Evolutionary conservation across 371 early-diverging fungal species (phyloP), one percentile per base, ranked within the genome.

Genomic region (Mortierella sp.): DNA sequence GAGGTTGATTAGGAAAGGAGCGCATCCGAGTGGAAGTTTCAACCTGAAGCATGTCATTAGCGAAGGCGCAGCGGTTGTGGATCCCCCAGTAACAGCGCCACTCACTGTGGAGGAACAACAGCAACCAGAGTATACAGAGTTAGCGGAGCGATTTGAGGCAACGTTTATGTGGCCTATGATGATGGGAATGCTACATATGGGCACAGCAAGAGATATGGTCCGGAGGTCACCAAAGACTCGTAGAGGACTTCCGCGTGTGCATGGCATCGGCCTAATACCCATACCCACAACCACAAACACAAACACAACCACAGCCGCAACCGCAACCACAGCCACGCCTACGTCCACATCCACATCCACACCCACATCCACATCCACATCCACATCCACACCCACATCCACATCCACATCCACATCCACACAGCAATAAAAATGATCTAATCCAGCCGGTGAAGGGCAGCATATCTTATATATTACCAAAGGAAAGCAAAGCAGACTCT

Each of bases 121-220:
- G n/a, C 40, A 30, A 6, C 75, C 73, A 20, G 81, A 81, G 64
- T 75, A 66, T 43, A 52, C 22, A 5, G 81, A 81, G 49, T 55
- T 81, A 51, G 68, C 66, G 26, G 81, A 72, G 22, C 68, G 81
- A 59, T 75, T 81, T 32, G 81, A 81, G 54, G 35, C 81, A 14
- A 62, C 66, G 49, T 81, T 81, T 43, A 58, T 70, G 70, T 81
- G 81, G 81, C 81, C 81, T 12, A 72, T 75, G 70, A 58, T 80
- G 60, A 51, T 66, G 62, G 81, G 81, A 0, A 81, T 81, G 81
- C 32, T 81, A 37, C 43, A 81, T 58, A 72, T 75, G 72, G 72
- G 37, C 2, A 37, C 58, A 2, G 76, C 75, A 3, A 59, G 64
- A 26, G 55, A 61, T 47, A 18, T 11, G 14, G 20, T 18, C 20